These are phyloP conservation scores for Hyphodiscus hymeniophilus DNA, from an alignment of 495 filamentous ascomycete genomes.

Conservation along the genomic window DNA sequence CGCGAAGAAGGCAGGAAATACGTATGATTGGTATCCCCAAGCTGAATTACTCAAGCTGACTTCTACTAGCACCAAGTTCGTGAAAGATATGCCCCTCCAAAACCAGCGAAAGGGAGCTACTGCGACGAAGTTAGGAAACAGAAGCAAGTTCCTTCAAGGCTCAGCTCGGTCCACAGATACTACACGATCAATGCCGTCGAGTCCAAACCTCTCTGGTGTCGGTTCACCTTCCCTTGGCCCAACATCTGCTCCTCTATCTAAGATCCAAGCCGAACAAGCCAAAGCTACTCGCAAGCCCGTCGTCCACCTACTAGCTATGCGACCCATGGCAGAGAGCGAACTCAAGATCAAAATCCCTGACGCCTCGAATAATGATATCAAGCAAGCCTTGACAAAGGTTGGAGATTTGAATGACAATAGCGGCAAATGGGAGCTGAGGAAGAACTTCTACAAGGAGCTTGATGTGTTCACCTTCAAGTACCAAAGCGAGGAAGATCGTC, in stretches of 20 bases:
- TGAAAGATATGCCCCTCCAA: slow-evolving; percentile 26
- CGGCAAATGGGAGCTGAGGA: slow-evolving; percentile 59
- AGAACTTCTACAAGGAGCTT: slow-evolving; percentile 71
- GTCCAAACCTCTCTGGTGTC: slow-evolving; percentile 48
- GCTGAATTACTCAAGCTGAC: slow-evolving; percentile 28
- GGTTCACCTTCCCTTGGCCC: slow-evolving; percentile 44
- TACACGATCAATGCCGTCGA: slow-evolving; percentile 54
- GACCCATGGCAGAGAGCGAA: slow-evolving; percentile 48
- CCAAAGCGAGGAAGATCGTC: slow-evolving; percentile 54
- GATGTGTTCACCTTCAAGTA: slow-evolving; percentile 77
- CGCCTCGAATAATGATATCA: slow-evolving; percentile 49
- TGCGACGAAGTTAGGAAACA: slow-evolving; percentile 24
- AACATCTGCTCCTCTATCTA: slow-evolving; percentile 36
- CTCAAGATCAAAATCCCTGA: slow-evolving; percentile 48
- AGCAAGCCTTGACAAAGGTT: slow-evolving; percentile 47
- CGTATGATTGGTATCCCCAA: slow-evolving; percentile 31
- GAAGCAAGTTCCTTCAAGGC: slow-evolving; percentile 29
- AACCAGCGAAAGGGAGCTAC: slow-evolving; percentile 14
- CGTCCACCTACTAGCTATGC: slow-evolving; percentile 63
- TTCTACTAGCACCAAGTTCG: slow-evolving; percentile 23
- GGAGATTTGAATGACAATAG: slow-evolving; percentile 42
- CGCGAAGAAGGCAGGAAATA: slow-evolving; percentile 39
- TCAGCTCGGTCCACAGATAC: slow-evolving; percentile 34
- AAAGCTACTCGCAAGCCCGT: slow-evolving; percentile 52
- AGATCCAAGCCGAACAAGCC: slow-evolving; percentile 41